Evolutionary conservation across 1,284 basidiomycete species (phyloP).

Genomic region (Psilocybe mexicana): DNA sequence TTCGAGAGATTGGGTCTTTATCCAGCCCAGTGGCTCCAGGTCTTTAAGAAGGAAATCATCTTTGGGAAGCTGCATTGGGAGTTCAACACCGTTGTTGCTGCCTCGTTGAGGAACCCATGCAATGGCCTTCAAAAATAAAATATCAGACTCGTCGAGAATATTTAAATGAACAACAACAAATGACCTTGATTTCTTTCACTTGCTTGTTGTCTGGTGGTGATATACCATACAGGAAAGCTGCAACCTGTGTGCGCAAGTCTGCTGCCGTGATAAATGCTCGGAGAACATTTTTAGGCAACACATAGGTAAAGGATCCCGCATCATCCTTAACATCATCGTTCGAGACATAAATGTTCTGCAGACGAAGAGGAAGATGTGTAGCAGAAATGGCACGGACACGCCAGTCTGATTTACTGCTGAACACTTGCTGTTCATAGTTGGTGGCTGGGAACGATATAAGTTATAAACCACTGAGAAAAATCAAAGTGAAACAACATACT

Average conservation of each 20-base stretch:
- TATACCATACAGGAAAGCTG: constrained; percentile 90
- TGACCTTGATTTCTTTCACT: constrained; percentile 95
- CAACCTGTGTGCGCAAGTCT: constrained; percentile 95
- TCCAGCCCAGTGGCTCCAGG: constrained; percentile 95
- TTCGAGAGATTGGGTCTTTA: constrained; percentile 95
- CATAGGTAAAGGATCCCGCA: constrained; percentile 90
- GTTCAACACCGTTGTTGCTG: constrained; percentile 90
- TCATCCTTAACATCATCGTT: constrained; percentile 99
- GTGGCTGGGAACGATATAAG: constrained; percentile 56
- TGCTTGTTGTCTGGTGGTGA: constrained; percentile 96
- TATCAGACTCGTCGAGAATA: neutral
- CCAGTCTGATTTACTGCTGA: constrained; percentile 99
- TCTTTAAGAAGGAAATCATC: constrained; percentile 96
- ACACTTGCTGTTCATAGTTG: constrained; percentile 96
- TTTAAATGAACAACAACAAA: constrained; percentile 1
- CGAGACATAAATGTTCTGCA: constrained; percentile 98
- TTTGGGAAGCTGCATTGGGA: constrained; percentile 84
- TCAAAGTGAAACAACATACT: constrained; percentile 51
- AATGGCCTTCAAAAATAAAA: constrained; percentile 56
- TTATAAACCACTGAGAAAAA: constrained; percentile 11
- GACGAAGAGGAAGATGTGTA: constrained; percentile 92
- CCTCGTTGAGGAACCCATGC: constrained; percentile 97
- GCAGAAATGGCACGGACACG: constrained; percentile 95
- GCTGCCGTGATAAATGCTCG: constrained; percentile 93
- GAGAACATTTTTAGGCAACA: constrained; percentile 96